A percentile compares a stretch with the other conserved stretches of the same genome.
These are phyloP conservation scores for Acidomyces sp. DNA, from an alignment of 495 filamentous ascomycete genomes.

Conservation along the genomic window DNA sequence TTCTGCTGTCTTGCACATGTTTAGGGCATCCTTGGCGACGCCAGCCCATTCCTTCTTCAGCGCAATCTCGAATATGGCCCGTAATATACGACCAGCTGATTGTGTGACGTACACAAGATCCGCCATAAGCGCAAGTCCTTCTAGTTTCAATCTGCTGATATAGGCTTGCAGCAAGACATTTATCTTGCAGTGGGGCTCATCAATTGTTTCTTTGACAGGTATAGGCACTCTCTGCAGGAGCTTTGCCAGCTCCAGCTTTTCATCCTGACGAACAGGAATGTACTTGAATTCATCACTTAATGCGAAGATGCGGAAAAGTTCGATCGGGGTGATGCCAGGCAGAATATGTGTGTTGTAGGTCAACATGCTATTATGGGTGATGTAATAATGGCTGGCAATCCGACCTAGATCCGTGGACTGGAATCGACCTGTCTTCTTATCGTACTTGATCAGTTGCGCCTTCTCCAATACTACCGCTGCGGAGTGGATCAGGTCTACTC, in stretches of 20 bases:
- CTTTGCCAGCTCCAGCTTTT: constrained; percentile 91
- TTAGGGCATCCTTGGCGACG: constrained; percentile 81
- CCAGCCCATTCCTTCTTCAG: constrained; percentile 93
- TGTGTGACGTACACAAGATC: constrained; percentile 98
- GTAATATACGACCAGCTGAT: constrained; percentile 87
- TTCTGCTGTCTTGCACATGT: constrained; percentile 98
- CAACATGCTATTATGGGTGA: constrained; percentile 87
- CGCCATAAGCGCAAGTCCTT: constrained; percentile 91
- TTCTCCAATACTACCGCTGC: constrained; percentile 79
- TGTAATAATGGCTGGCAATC: constrained; percentile 97
- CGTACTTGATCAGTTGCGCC: constrained; percentile 82
- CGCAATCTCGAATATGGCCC: constrained; percentile 91
- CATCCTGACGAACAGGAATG: constrained; percentile 92
- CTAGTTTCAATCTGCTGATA: constrained; percentile 86
- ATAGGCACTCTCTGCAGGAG: constrained; percentile 81
- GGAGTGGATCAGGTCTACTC: constrained; percentile 91
- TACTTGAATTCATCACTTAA: constrained; percentile 98
- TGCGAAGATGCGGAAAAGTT: constrained; percentile 95
- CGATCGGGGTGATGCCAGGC: constrained; percentile 77
- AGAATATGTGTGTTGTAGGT: constrained; percentile 94
- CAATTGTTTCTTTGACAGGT: constrained; percentile 93
- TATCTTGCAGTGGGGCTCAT: constrained; percentile 95
- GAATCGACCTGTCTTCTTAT: constrained; percentile 79
- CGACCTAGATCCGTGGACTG: constrained; percentile 89
- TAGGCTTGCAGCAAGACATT: constrained; percentile 97